Evolutionary conservation across 805 yeast species (phyloP).

Genomic region (Lipomyces lipofer): DNA sequence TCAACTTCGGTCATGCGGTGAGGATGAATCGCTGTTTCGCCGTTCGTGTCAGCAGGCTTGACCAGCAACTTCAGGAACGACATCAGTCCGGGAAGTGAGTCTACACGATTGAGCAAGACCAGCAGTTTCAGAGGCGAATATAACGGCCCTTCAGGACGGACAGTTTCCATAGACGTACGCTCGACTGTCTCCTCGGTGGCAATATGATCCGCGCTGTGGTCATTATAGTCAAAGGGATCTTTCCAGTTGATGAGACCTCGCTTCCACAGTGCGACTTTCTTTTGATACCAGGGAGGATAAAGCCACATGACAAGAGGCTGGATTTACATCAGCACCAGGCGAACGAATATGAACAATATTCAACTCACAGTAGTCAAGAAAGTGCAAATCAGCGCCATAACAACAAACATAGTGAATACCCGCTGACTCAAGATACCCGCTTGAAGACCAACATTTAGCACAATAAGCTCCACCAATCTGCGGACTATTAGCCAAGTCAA

Average conservation of each 20-base stretch:
- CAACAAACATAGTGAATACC: conserved; percentile 75
- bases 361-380: conserved; percentile 78
- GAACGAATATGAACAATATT: no score
- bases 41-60: not conserved
- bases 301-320: conserved; percentile 63
- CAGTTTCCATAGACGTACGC: not conserved
- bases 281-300: conserved; percentile 49
- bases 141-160: not conserved
- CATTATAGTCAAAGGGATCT: not conserved
- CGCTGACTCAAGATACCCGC: conserved; percentile 66
- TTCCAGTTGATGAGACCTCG: not conserved
- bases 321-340: no score
- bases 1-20: not conserved
- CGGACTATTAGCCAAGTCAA: conserved; percentile 59
- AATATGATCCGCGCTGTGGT: not conserved
- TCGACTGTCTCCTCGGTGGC: not conserved
- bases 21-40: not conserved
- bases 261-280: not conserved
- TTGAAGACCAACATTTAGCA: conserved; percentile 52
- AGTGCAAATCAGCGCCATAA: conserved; percentile 79
- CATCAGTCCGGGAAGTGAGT: not conserved
- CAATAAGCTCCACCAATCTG: conserved; percentile 25
- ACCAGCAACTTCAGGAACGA: not conserved
- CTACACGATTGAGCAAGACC: not conserved
- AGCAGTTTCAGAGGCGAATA: not conserved